Evolutionary conservation across 2,329 filamentous ascomycete species (phyloP), one percentile per base, ranked within the genome.

Genomic region (Diaporthe vexans): DNA sequence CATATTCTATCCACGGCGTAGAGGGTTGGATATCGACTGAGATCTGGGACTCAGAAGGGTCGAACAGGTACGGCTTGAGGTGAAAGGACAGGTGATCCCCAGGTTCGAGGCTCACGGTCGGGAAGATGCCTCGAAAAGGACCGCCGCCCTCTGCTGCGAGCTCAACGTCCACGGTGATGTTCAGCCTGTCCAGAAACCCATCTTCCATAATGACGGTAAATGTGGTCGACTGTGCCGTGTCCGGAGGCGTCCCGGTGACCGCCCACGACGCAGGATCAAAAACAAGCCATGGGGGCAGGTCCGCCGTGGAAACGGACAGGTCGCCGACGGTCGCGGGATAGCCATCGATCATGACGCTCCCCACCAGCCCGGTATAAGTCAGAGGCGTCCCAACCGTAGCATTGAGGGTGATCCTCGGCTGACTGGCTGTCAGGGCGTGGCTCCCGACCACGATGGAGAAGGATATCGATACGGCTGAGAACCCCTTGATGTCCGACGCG

Each of bases 401-500:
- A 73, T 91, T 91, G 57, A 94, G 81, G 4, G 83, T 81, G 70
- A 94, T 84, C 11, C 86, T 80, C 8, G 89, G 87, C 13, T 91
- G 86, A 3, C 89, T 87, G 76, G 94, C 93, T 1, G 88, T 89
- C 54, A 97, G 85, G 77, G 92, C 88, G 81, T 95, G 93, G 70
- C 86, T 89, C 59, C 92, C 92, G 26, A 97, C 91, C 2, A 92
- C 86, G 48, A 98, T 88, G 8, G 91, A 91, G 81, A 97, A 97
- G 0, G 86, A 84, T 70, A 93, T 80, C 1, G 89, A 88, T 13
- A 89, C 87, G 1, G 91, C 92, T 7, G 93, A 90, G 80, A 95
- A 98, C 1, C 94, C 94, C n/a, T 90, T 85, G 24, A 95, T 89
- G 80, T 97, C 94, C 0, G 94, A 96, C 0, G 94, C 94, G 68